Percentiles rank a stretch among this genome's conserved stretches.
Evolutionary conservation across 2,329 filamentous ascomycete species (phyloP).

Genomic region (Sporothrix phasma): DNA sequence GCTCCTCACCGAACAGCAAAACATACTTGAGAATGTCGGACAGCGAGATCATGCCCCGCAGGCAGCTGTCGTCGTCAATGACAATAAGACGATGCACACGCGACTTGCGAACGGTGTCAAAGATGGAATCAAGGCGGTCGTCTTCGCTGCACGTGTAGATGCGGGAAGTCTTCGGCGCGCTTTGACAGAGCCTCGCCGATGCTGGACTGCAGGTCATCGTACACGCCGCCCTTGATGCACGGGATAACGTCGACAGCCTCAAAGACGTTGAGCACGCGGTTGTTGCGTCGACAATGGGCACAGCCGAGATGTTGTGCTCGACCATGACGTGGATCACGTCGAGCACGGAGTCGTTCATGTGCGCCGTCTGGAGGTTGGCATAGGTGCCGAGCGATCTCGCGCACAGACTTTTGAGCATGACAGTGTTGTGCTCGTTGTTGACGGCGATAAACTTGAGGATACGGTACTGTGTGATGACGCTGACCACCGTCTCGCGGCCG

Average conservation of each 20-base stretch:
- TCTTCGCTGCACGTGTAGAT: conserved; percentile 93
- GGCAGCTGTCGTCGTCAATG: conserved; percentile 76
- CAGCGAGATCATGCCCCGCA: conserved; percentile 83
- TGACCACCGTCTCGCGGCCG: conserved; percentile 82
- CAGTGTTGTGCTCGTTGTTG: conserved; percentile 76
- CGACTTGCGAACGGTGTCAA: conserved; percentile 91
- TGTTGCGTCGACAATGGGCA: conserved; percentile 79
- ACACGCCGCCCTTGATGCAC: conserved; percentile 84
- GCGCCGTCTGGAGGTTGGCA: conserved; percentile 65
- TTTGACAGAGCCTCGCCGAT: conserved; percentile 85
- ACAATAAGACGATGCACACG: conserved; percentile 88
- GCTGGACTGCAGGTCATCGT: conserved; percentile 77
- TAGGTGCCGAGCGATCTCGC: conserved; percentile 85
- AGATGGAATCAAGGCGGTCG: conserved; percentile 88
- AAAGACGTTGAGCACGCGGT: conserved; percentile 83
- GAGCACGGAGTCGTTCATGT: conserved; percentile 84
- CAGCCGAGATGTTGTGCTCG: conserved; percentile 83
- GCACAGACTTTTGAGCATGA: conserved; percentile 80
- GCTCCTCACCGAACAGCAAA: conserved; percentile 65
- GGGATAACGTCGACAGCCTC: conserved; percentile 96
- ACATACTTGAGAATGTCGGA: conserved; percentile 97
- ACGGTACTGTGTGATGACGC: conserved; percentile 94
- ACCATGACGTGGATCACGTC: conserved; percentile 93
- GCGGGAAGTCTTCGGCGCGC: conserved; percentile 81
- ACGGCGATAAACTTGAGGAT: conserved; percentile 98